Conservation (phyloP, 176 grass and related monocot genomes). For the Poa annua region DNA sequence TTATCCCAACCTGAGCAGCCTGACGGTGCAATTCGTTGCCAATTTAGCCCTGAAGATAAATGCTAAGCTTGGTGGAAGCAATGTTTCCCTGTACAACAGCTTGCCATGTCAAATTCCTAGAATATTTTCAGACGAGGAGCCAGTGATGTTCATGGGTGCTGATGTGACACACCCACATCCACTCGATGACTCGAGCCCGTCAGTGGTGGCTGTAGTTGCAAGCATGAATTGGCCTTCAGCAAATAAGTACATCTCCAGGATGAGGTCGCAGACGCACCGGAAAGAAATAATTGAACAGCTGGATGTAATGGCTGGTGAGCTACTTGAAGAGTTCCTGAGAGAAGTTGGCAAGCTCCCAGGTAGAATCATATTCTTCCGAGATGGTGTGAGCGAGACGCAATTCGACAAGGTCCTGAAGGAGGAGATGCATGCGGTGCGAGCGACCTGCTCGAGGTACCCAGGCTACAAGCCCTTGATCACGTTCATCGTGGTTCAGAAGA, state of each 20-base stretch:
- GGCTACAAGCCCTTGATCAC: slow-evolving; percentile 74
- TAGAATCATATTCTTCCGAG: slow-evolving; percentile 91
- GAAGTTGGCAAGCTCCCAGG: slow-evolving; percentile 72
- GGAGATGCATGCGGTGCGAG: slow-evolving; percentile 70
- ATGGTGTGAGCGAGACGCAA: slow-evolving; percentile 88
- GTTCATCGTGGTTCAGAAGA: slow-evolving; percentile 88
- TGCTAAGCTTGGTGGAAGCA: slow-evolving; percentile 85
- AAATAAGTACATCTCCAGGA: slow-evolving; percentile 90
- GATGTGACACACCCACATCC: slow-evolving; percentile 97
- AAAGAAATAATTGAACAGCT: slow-evolving; percentile 90
- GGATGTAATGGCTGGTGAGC: slow-evolving; percentile 68
- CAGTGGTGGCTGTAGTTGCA: slow-evolving; percentile 84
- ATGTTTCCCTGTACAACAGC: slow-evolving; percentile 73
- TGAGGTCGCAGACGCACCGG: slow-evolving; percentile 93
- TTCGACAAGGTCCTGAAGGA: slow-evolving; percentile 91
- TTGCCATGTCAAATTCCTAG: slow-evolving; percentile 81
- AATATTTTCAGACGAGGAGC: slow-evolving; percentile 68
- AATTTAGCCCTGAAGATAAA: slow-evolving; percentile 95
- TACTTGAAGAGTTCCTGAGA: slow-evolving; percentile 77
- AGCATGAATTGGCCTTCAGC: slow-evolving; percentile 94
- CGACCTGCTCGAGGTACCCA: slow-evolving; percentile 55
- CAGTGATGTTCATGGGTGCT: slow-evolving; percentile 94
- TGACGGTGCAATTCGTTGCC: slow-evolving; percentile 74
- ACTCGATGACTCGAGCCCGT: slow-evolving; percentile 85
- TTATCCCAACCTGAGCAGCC: slow-evolving; percentile 77